Base-by-base conservation (phyloP, 495 filamentous ascomycete species). In the Penicillium cosmopolitanum region DNA sequence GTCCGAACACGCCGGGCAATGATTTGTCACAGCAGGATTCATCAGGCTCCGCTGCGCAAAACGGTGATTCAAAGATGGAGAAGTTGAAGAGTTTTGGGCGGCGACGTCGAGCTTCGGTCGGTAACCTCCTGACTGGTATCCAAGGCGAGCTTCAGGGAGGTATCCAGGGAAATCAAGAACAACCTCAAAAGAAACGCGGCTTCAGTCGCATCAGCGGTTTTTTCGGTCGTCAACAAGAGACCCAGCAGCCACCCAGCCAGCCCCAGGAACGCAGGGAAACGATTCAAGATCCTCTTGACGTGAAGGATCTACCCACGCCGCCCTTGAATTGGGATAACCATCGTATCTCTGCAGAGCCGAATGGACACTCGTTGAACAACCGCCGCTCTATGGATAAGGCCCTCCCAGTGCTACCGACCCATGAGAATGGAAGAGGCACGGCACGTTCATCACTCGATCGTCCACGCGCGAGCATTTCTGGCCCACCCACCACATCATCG, bases 21-120 rank as follows among this genome's bases (percentile, higher is more conserved):
- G 70, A 71, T 21, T 36, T 74, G 15, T 56, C 64, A 5, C 50
- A 55, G 15, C 23, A 21, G 23, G 16, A 50, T 42, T 61, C 33
- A 15, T 50, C 62, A 5, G 55, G 15, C 1, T 58, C 65, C 28
- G 42, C 53, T 2, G 55, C 34, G 4, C 56, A 50, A n/a, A 58
- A 61, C 18, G 54, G 50, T 9, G 59, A 66, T 2, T 70, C 71
- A 16, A 61, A 66, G 25, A 69, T 70, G 52, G 65, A 65, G 21
- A 77, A 73, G 53, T 51, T 76, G 57, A 75, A 72, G 55, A 62
- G 40, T 28, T 70, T 75, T 18, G 63, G 67, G 28, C 67, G 56
- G 34, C 66, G 71, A 23, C 72, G 69, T 16, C 71, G 74, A 12
- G 53, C 66, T 15, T 77, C 74, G 2, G 63, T 69, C 36, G 66